Percentiles rank a stretch among this genome's conserved stretches.
These are phyloP conservation scores for Lolium multiflorum DNA, from an alignment of 176 grass and related monocot genomes.

Conservation along the genomic window DNA sequence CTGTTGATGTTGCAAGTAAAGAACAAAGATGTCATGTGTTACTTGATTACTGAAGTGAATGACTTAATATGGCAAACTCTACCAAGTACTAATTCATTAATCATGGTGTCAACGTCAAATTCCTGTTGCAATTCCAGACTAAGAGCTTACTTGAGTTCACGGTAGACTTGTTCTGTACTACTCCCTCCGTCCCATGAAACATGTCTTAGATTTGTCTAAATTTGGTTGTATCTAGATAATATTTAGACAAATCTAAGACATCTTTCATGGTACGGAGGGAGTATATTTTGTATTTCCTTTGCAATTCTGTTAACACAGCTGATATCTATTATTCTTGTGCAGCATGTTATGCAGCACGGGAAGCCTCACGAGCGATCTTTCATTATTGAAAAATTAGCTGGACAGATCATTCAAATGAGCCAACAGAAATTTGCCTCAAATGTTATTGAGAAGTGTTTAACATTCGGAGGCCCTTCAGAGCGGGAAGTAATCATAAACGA, in stretches of 20 bases:
- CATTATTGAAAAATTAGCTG: slow-evolving; percentile 90
- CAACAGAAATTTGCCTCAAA: slow-evolving; percentile 99
- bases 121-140: background rate
- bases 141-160: slow-evolving; percentile 5
- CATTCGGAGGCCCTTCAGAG: slow-evolving; percentile 81
- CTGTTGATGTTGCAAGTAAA: slow-evolving; percentile 2
- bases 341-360: slow-evolving; percentile 97
- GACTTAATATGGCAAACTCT: background rate
- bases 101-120: background rate
- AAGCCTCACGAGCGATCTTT: slow-evolving; percentile 78
- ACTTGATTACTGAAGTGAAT: background rate
- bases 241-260: too few species aligned
- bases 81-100: slow-evolving; percentile 14
- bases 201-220: too few species aligned
- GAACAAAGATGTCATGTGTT: background rate
- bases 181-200: too few species aligned
- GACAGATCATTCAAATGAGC: slow-evolving; percentile 97
- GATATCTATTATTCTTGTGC: slow-evolving; percentile 34
- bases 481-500: slow-evolving; percentile 83
- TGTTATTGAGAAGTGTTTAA: slow-evolving; percentile 93
- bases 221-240: too few species aligned
- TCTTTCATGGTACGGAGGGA: background rate
- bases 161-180: too few species aligned
- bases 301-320: background rate
- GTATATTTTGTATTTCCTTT: slow-evolving; percentile 1